Evolutionary conservation across 2,329 filamentous ascomycete species (phyloP), one percentile per base, ranked within the genome.

Genomic region (Chaetomium globosum): DNA sequence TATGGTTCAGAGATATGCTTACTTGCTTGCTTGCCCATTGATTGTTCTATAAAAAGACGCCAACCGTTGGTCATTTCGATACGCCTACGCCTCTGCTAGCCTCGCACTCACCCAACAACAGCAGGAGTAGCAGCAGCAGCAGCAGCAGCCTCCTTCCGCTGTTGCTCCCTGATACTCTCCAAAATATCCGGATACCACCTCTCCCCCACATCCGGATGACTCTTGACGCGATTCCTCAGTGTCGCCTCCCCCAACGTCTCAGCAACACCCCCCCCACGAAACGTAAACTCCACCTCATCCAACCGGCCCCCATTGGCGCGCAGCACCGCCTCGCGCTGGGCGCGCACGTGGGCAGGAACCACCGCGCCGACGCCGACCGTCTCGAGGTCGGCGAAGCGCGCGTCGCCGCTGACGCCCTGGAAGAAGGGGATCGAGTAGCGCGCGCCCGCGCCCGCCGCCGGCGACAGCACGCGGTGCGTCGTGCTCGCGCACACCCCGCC

Each of bases 281-380:
- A 96, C 2, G 92, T 95, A 75, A 95, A 96, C 79, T 96, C 92
- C 54, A 94, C 91, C 73, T 93, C 91, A 71, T 92, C 89, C 52
- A 87, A 75, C 48, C 85, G 79, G 1, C 43, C 85, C 87, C 36
- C 83, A 82, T 54, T 85, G 85, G 55, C 77, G 77, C 72, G 80
- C 1, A 90, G 73, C 23, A 91, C 81, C 68, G 80, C 78, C 68
- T 85, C 79, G 57, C 90, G 81, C 79, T 90, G 82, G 73, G 80
- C 84, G 71, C 82, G 80, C 19, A 93, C 86, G 13, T 82, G 81
- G 31, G 85, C 84, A 0, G 91, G 89, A 26, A 26, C 26, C 12
- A 88, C 83, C 26, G 71, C 68, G 1, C 82, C 84, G n/a, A 84
- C 81, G n/a, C 83, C 85, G 19, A 84, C 80, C 26, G 72, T 76